A percentile compares a stretch with the other conserved stretches of the same genome.
Conservation (phyloP, 176 grass and related monocot genomes). For the Oryza brachyantha region DNA sequence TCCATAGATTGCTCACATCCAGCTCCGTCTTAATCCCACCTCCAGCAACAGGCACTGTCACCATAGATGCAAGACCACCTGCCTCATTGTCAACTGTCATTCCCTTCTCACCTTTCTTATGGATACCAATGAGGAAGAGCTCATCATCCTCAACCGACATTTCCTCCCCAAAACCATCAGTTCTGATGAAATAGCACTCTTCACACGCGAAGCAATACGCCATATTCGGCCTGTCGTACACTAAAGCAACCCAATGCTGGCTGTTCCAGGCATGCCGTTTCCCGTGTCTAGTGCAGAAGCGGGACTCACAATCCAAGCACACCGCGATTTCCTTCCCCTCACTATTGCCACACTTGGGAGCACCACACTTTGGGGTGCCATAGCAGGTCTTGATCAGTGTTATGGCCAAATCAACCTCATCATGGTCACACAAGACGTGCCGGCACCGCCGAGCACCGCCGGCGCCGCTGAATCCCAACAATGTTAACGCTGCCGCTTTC, state of each 20-base stretch:
- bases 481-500: neutral
- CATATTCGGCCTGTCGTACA: neutral
- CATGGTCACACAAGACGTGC: constrained; percentile 28
- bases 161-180: neutral
- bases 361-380: constrained; percentile 22
- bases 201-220: neutral
- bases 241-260: constrained; percentile 13
- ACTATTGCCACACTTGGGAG: neutral
- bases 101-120: neutral
- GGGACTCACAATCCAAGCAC: constrained; percentile 56
- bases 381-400: constrained; percentile 5
- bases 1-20: neutral
- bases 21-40: neutral
- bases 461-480: no score
- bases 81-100: neutral
- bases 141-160: neutral
- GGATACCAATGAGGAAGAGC: neutral
- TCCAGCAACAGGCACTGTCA: neutral
- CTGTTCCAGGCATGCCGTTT: neutral
- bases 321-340: constrained; percentile 34
- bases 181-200: neutral
- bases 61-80: neutral
- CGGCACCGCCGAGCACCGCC: constrained; percentile 28
- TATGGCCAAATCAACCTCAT: constrained; percentile 29
- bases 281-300: constrained; percentile 39